Evolutionary conservation across 768 basidiomycete genomes (phyloP).

Genomic region (Russula vinacea): DNA sequence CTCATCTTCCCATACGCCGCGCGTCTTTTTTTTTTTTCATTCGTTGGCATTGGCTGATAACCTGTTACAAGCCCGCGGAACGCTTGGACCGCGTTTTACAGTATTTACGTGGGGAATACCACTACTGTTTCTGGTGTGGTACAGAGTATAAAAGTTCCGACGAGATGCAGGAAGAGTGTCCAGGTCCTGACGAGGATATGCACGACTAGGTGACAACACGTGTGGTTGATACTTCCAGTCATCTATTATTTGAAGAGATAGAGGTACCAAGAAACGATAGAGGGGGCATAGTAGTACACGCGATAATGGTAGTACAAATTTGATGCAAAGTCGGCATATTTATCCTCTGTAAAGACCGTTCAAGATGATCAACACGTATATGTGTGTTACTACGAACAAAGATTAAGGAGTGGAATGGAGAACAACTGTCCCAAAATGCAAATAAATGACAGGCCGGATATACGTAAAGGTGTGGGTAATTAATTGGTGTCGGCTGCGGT

Average conservation of each 20-base stretch:
- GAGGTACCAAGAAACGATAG: conserved; percentile 13
- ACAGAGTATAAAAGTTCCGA: conserved; percentile 60
- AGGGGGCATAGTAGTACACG: conserved; percentile 19
- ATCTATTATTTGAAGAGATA: conserved; percentile 10
- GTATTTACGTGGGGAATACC: conserved; percentile 68
- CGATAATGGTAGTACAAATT: conserved; percentile 21
- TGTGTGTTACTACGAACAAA: conserved; percentile 9
- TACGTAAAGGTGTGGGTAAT: neutral
- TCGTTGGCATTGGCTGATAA: neutral
- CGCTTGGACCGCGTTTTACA: conserved; percentile 63
- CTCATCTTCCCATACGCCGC: conserved; percentile 33
- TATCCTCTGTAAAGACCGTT: conserved; percentile 21
- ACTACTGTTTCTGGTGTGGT: conserved; percentile 90
- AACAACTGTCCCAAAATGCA: conserved; percentile 18
- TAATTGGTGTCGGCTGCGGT: neutral
- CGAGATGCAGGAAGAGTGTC: conserved; percentile 65
- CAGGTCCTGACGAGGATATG: conserved; percentile 70
- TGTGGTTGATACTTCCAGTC: conserved; percentile 1
- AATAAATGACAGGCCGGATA: conserved; percentile 6
- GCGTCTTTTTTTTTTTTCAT: neutral
- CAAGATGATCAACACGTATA: conserved; percentile 12
- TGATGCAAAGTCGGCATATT: conserved; percentile 4
- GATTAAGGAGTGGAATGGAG: conserved; percentile 10
- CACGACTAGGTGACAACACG: conserved; percentile 55
- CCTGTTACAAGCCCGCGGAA: conserved; percentile 55